Evolutionary conservation across 2,329 filamentous ascomycete genomes (phyloP).

Genomic region (Bipolaris gigantea): DNA sequence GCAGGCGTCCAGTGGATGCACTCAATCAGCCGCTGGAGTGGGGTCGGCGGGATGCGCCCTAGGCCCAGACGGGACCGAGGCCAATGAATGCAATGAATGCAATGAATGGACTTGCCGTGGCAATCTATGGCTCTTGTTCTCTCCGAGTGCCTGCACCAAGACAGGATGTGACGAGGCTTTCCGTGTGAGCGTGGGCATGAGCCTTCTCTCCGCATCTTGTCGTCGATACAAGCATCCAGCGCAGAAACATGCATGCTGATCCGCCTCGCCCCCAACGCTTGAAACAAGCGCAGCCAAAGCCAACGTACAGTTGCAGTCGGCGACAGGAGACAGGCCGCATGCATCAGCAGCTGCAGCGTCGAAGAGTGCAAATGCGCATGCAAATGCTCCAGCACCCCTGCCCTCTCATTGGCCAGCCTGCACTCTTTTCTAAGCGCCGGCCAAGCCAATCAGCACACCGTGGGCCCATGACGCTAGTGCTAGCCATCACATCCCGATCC

Average conservation of each 20-base stretch:
- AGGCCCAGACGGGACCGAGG: constrained; percentile 6
- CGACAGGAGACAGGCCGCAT: constrained; percentile 29
- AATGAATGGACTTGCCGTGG: constrained; percentile 1
- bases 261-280: constrained; percentile 1
- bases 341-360: constrained; percentile 23
- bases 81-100: constrained; percentile 15
- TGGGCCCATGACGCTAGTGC: too few relatives aligned
- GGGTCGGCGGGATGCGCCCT: constrained; percentile 26
- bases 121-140: not conserved
- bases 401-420: constrained; percentile 13
- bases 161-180: not conserved
- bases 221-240: not conserved
- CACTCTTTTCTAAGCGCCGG: constrained; percentile 19
- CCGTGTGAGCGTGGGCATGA: too few relatives aligned
- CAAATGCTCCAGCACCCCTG: constrained; percentile 4
- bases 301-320: too few relatives aligned
- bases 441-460: constrained; percentile 11
- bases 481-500: too few relatives aligned
- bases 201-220: too few relatives aligned
- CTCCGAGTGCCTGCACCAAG: constrained; percentile 6
- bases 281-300: too few relatives aligned
- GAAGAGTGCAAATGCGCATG: too few relatives aligned
- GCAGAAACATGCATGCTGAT: constrained; percentile 24
- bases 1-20: constrained; percentile 37
- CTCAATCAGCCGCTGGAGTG: constrained; percentile 39